Conservation (phyloP, 768 basidiomycete species). For the Boletus sensibilis region DNA sequence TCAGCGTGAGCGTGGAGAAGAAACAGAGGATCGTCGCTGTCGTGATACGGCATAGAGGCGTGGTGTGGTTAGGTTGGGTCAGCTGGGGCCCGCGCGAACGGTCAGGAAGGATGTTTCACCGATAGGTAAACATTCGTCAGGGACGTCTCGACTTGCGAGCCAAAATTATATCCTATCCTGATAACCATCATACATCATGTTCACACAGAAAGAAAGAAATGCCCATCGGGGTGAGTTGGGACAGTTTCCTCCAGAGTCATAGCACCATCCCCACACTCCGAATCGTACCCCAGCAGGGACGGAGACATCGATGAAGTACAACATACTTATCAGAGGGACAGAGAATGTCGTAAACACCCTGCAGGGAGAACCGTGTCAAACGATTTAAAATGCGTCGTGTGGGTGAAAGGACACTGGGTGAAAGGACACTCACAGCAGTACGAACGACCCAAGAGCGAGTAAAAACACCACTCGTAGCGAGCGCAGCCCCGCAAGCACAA, state of each 20-base stretch:
- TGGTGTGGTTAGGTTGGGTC: not conserved
- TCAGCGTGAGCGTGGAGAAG: not conserved
- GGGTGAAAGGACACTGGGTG: not conserved
- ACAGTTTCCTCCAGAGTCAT: not conserved
- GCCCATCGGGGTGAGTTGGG: not conserved
- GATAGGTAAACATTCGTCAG: not conserved
- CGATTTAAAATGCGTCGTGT: not conserved
- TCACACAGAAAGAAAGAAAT: not conserved
- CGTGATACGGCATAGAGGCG: too few relatives aligned
- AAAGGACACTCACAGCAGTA: not conserved
- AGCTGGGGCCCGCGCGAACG: not conserved
- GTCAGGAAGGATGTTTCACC: not conserved
- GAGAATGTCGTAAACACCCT: not conserved
- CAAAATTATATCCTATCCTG: not conserved
- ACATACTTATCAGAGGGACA: not conserved
- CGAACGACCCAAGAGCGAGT: not conserved
- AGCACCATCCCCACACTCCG: not conserved
- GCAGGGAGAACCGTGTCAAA: not conserved
- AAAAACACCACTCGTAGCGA: slow-evolving; percentile 1
- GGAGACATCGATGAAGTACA: not conserved
- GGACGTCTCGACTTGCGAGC: not conserved
- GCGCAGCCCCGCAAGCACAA: not conserved
- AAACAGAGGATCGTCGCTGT: not conserved
- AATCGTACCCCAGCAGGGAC: not conserved
- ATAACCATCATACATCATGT: not conserved